Evolutionary conservation across 2,329 filamentous ascomycete genomes (phyloP).

Genomic region (Catunica adiposa): DNA sequence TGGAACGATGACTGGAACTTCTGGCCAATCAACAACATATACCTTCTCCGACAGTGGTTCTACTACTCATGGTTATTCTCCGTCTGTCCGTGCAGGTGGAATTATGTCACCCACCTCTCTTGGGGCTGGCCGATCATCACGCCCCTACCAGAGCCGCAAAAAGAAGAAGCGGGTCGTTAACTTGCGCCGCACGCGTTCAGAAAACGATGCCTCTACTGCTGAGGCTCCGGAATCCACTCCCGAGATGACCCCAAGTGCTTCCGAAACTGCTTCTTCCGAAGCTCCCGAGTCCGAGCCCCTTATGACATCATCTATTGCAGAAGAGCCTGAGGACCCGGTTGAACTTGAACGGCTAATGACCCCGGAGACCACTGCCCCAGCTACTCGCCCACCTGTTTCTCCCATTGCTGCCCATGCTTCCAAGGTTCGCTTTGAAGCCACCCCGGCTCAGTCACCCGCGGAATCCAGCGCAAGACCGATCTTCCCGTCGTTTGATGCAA

Average conservation of each 20-base stretch:
- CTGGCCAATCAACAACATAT: constrained; percentile 40
- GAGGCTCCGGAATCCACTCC: constrained; percentile 31
- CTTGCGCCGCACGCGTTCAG: constrained; percentile 46
- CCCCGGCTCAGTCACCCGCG: neutral
- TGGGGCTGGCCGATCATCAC: constrained; percentile 39
- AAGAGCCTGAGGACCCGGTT: constrained; percentile 35
- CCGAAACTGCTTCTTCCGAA: constrained; percentile 4
- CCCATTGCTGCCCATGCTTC: neutral
- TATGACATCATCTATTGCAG: constrained; percentile 38
- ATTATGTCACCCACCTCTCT: constrained; percentile 26
- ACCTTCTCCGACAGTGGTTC: constrained; percentile 53
- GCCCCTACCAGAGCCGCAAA: constrained; percentile 49
- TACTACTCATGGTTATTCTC: constrained; percentile 41
- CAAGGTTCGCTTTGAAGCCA: constrained; percentile 10
- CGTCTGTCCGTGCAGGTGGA: constrained; percentile 36
- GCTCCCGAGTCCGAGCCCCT: constrained; percentile 46
- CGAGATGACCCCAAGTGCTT: constrained; percentile 34
- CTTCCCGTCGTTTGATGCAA: constrained; percentile 17
- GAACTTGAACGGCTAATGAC: constrained; percentile 20
- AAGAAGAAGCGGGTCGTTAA: constrained; percentile 77
- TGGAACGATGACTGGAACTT: neutral
- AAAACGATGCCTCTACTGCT: constrained; percentile 24
- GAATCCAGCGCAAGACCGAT: constrained; percentile 17
- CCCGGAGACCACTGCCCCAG: neutral
- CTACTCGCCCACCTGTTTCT: neutral